Conservation (phyloP, 805 yeast genomes). For the Pichia gijzeniarum region DNA sequence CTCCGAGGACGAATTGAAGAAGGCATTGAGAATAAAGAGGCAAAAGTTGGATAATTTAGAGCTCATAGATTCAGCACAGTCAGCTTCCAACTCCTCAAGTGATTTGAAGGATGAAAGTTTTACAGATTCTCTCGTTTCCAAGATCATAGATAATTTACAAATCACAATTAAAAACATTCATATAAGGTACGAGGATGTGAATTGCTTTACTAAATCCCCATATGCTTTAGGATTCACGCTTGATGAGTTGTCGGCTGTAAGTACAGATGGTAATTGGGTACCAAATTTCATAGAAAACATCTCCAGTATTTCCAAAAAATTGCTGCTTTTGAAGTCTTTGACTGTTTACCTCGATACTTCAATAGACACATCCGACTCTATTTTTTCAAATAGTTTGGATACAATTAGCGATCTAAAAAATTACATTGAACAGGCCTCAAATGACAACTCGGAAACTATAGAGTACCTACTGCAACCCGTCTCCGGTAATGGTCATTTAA, state of each 20-base stretch:
- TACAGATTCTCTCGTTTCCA: conserved; percentile 79
- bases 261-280: conserved; percentile 79
- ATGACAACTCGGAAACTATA: conserved; percentile 24
- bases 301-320: conserved; percentile 61
- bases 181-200: conserved; percentile 80
- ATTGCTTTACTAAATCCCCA: conserved; percentile 64
- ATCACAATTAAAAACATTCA: conserved; percentile 88
- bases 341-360: conserved; percentile 84
- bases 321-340: conserved; percentile 66
- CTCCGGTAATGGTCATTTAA: conserved; percentile 77
- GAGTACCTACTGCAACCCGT: conserved; percentile 80
- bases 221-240: conserved; percentile 79
- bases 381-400: conserved; percentile 42
- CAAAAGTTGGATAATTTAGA: conserved; percentile 64
- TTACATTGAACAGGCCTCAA: conserved; percentile 31
- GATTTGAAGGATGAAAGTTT: conserved; percentile 64
- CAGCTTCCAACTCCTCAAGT: conserved; percentile 31
- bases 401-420: conserved; percentile 43
- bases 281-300: conserved; percentile 78
- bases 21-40: conserved; percentile 55
- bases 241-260: conserved; percentile 83
- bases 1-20: conserved; percentile 50
- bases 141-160: conserved; percentile 88
- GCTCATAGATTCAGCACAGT: conserved; percentile 23
- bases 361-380: conserved; percentile 30